Base-by-base conservation (phyloP, 2,329 filamentous ascomycete species). In the Ophiognomonia clavigignenti-juglandacearum region DNA sequence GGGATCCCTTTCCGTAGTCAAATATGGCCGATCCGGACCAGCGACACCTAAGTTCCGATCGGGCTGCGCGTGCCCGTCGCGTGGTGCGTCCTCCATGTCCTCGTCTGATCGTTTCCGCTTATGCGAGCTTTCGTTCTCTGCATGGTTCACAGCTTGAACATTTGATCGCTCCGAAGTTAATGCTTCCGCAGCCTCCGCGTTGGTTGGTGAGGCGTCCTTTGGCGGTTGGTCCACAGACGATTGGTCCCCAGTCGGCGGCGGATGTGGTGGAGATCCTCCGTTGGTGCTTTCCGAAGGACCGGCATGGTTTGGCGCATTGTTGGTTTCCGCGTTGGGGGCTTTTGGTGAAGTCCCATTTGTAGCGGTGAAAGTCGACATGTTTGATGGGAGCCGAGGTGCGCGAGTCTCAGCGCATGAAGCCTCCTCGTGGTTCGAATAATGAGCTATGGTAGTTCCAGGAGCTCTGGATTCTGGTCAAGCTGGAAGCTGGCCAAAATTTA, bases 51-150 rank as follows among this genome's bases (percentile, higher is more conserved):
- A 62, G 50, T 52, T 61, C 54, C 59, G 62, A 52, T 57, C 64
- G 53, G 67, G 50, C 39, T 56, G 57, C 8, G 47, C 20, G 23
- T 42, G 53, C 32, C 47, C 54, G 20, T 74, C 70, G 54, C 67
- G 66, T 45, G 66, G 61, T 6, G 61, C 29, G 14, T 40, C 62
- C 47, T 83, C 83, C 31, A 71, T 63, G 6, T 85, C 87, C 6
- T 39, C 43, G 38, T 73, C 68, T 6, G 86, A 88, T 51, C 86
- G 78, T 64, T 89, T 92, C 58, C 82, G 79, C 65, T 84, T 85
- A 56, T 80, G 74, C 16, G 74, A 66, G 14, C 58, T 61, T 29
- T 82, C 76, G n/a, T 61, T 58, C 26, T 75, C 70, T 6, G 70
- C 54, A 56, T 73, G 71, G 31, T 54, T 54, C 37, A 67, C 55